Evolutionary conservation across 129 eudicot genomes (phyloP), one percentile per base, ranked within the genome.

Genomic region (Dittrichia graveolens): DNA sequence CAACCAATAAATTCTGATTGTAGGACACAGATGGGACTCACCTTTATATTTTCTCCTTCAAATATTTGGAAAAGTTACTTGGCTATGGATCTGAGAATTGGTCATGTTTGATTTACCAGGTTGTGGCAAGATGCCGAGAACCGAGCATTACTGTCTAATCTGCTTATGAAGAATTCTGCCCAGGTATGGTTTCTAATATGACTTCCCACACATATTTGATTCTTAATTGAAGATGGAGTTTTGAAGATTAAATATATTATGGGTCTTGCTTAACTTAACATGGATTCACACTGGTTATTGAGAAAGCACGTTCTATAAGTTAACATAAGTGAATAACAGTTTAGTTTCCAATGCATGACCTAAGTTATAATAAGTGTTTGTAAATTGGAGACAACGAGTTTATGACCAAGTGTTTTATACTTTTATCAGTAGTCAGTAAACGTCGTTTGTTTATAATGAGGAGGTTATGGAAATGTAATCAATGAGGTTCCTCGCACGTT

Each of bases 61-160:
- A 15, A 43, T 41, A 4, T 12, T 8, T 24, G 31, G 31, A 24
- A 0, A 24, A 24, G 31, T 24, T 24, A 24, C 31, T 24, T 24
- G 31, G 31, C 31, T 14, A 68, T 73, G 44, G 41, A 34, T 57
- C 3, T 59, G 34, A 72, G 60, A 60, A 37, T 39, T 37, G 68
- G 9, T 49, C 39, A 49, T 74, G 14, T 19, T 59, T 43, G 8
- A 5, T 69, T 77, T 44, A 55, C 67, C 69, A 91, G 97, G 83
- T 80, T 91, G 78, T 91, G 97, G 95, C 97, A 91, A 83, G 97
- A 91, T 83, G 97, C 95, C 2, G 97, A 91, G 76, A 85, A 81
- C 90, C 77, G 97, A 78, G 75, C 66, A 41, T 66, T 91, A 44
- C 62, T 91, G 67, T 56, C 79, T 40, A 81, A 49, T 75, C 84